Evolutionary conservation across 768 basidiomycete genomes (phyloP).

Genomic region (Amanita fuliginea): DNA sequence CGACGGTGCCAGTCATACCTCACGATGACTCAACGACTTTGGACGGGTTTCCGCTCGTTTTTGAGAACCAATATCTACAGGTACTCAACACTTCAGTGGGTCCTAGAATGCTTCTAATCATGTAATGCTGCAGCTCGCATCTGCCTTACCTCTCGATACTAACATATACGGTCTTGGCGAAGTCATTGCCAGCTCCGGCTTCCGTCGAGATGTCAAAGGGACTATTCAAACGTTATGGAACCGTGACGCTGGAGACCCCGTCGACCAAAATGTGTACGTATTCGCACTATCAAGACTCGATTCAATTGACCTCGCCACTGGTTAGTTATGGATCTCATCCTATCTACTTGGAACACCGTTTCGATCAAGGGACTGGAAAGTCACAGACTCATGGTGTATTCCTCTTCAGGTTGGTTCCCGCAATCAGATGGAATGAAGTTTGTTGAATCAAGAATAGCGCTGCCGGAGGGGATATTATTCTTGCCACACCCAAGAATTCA

Average conservation of each 20-base stretch:
- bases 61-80: constrained; percentile 76
- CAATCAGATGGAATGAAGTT: not conserved
- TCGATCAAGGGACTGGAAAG: constrained; percentile 33
- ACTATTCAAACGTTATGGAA: constrained; percentile 64
- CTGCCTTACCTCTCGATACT: constrained; percentile 50
- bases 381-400: constrained; percentile 71
- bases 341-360: constrained; percentile 67
- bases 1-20: constrained; percentile 43
- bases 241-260: constrained; percentile 48
- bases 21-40: constrained; percentile 44
- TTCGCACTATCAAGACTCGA: not conserved
- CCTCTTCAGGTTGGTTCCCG: constrained; percentile 42
- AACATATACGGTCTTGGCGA: constrained; percentile 79
- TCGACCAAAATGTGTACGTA: constrained; percentile 55
- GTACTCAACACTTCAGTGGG: constrained; percentile 16
- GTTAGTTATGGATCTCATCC: constrained; percentile 63
- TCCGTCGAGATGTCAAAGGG: constrained; percentile 52
- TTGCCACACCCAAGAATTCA: constrained; percentile 46
- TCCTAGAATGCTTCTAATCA: not conserved
- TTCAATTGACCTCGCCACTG: constrained; percentile 1
- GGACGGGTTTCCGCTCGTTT: constrained; percentile 58
- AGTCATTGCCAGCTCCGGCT: constrained; percentile 56
- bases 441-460: constrained; percentile 26
- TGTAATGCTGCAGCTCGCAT: constrained; percentile 34
- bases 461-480: constrained; percentile 60